phyloP scores from a whole-genome alignment of 208 protist genomes.

The Angomonas deanei region DNA sequence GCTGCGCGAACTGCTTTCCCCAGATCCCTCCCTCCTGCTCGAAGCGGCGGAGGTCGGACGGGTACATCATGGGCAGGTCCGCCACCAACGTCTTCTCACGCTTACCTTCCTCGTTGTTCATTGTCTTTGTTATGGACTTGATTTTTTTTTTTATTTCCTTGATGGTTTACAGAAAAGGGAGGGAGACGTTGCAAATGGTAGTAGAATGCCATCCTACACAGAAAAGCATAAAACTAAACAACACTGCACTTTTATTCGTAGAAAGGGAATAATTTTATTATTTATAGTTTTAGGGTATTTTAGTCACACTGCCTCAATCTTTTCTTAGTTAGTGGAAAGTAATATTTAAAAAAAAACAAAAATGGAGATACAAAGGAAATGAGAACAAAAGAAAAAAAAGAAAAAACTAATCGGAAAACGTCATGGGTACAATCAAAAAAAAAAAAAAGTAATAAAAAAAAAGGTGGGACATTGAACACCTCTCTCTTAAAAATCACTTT shows the following conservation, averaged over 20 bases:
- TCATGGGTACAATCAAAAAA: not conserved
- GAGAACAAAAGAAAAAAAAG: not conserved
- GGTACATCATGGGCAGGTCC: constrained; percentile 87
- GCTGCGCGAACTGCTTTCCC: constrained; percentile 72
- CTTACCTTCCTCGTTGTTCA: constrained; percentile 26
- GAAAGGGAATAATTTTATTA: not conserved
- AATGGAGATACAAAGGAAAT: not conserved
- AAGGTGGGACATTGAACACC: not conserved
- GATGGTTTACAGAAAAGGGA: not conserved
- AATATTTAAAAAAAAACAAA: constrained; percentile 12
- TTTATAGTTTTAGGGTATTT: not conserved
- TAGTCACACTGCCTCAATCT: not conserved
- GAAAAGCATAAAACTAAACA: too few species aligned
- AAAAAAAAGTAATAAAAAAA: not conserved
- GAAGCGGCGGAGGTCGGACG: constrained; percentile 71
- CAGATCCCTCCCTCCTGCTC: constrained; percentile 81
- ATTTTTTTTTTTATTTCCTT: not conserved
- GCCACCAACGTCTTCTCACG: constrained; percentile 63
- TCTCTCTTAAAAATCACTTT: not conserved
- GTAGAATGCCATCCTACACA: not conserved
- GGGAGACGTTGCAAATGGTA: not conserved
- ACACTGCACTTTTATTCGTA: not conserved
- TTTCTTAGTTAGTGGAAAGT: not conserved
- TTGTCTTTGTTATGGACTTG: not conserved
- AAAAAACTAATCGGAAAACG: too few species aligned